phyloP scores from a whole-genome alignment of 1,139 yeast species.

The Pichia sp. region DNA sequence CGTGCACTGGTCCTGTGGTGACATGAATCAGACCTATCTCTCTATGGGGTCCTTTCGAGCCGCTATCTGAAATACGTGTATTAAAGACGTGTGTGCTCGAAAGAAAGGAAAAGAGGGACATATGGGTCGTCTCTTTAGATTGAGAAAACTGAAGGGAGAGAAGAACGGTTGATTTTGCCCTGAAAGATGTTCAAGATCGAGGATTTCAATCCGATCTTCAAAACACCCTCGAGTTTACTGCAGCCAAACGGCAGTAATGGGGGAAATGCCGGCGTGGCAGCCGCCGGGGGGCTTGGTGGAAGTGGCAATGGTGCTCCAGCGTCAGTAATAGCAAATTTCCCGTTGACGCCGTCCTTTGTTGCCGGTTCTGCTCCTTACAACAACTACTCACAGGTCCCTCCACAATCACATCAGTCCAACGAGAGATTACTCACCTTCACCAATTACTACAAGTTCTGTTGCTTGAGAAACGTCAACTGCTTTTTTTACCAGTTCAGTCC shows the following conservation, averaged over 20 bases:
- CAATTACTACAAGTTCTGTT: conserved; percentile 30
- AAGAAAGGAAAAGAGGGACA: background rate
- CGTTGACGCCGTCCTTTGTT: conserved; percentile 5
- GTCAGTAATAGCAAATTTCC: background rate
- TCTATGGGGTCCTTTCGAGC: background rate
- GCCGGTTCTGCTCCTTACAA: background rate
- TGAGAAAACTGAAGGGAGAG: background rate
- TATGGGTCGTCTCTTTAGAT: background rate
- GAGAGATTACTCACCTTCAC: conserved; percentile 26
- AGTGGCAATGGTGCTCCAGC: background rate
- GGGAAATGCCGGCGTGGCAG: background rate
- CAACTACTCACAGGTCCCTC: background rate
- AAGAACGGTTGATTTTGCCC: background rate
- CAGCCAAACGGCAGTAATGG: background rate
- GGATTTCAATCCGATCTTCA: conserved; percentile 29
- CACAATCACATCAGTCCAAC: conserved; percentile 8
- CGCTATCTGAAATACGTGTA: background rate
- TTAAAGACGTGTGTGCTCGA: background rate
- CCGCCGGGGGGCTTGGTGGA: background rate
- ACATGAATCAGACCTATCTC: background rate
- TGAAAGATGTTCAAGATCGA: conserved; percentile 26
- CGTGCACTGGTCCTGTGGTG: background rate
- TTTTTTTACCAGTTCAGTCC: conserved; percentile 29
- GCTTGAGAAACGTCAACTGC: conserved; percentile 27
- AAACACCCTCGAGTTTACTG: conserved; percentile 18